Evolutionary conservation across 768 basidiomycete species (phyloP).

Genomic region (Mycena polygramma): DNA sequence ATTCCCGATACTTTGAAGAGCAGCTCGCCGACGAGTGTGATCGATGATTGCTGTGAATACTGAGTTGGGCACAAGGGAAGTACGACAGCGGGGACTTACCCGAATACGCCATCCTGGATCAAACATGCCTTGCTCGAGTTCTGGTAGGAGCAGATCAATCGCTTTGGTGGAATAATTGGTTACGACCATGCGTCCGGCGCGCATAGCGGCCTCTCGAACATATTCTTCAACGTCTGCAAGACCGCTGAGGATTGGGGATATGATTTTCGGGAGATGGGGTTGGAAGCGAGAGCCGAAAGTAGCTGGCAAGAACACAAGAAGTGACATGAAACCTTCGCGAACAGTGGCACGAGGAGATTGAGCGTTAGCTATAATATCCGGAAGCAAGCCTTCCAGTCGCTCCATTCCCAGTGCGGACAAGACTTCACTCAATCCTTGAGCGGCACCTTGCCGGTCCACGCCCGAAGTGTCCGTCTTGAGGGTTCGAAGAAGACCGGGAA

Average conservation of each 20-base stretch:
- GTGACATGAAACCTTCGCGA: slow-evolving; percentile 98
- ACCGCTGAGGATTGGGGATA: slow-evolving; percentile 91
- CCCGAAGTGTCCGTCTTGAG: slow-evolving; percentile 94
- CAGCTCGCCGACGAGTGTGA: slow-evolving; percentile 95
- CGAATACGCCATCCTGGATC: slow-evolving; percentile 96
- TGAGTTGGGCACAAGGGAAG: slow-evolving; percentile 24
- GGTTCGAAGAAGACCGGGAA: slow-evolving; percentile 88
- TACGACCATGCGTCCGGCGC: slow-evolving; percentile 98
- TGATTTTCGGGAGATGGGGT: slow-evolving; percentile 95
- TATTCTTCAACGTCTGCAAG: slow-evolving; percentile 94
- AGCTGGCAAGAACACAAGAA: slow-evolving; percentile 94
- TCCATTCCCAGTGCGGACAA: slow-evolving; percentile 98
- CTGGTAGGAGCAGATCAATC: slow-evolving; percentile 93
- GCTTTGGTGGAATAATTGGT: slow-evolving; percentile 93
- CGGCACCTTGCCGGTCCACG: slow-evolving; percentile 97
- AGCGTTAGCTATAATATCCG: slow-evolving; percentile 93
- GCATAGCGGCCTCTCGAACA: slow-evolving; percentile 97
- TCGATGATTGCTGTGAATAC: slow-evolving; percentile 84
- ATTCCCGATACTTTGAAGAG: slow-evolving; percentile 98
- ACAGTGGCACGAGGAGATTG: slow-evolving; percentile 92
- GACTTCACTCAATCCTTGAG: slow-evolving; percentile 96
- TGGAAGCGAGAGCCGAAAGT: slow-evolving; percentile 98
- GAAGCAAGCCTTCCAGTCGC: slow-evolving; percentile 91
- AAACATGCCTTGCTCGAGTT: slow-evolving; percentile 95
- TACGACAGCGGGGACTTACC: slow-evolving; percentile 58